Evolutionary conservation across 495 filamentous ascomycete species (phyloP).

Genomic region (Aspergillus bertholletiae): DNA sequence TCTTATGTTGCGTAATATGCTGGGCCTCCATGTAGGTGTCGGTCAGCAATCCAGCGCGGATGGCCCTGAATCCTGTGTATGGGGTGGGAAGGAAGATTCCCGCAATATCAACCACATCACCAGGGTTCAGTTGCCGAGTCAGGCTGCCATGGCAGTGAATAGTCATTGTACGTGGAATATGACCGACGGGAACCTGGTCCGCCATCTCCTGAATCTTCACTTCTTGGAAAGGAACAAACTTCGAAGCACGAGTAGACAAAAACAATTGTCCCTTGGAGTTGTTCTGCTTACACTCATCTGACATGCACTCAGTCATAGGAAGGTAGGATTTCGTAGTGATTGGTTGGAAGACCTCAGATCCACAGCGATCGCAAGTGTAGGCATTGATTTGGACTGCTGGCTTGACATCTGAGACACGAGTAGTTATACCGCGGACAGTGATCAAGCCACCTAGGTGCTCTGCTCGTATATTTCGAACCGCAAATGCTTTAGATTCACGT

Average conservation of each 20-base stretch:
- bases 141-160: conserved; percentile 84
- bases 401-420: conserved; percentile 95
- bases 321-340: conserved; percentile 86
- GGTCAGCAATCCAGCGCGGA: conserved; percentile 88
- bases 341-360: conserved; percentile 96
- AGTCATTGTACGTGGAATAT: conserved; percentile 88
- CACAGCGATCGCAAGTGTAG: conserved; percentile 94
- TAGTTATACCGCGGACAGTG: conserved; percentile 91
- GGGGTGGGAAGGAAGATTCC: conserved; percentile 96
- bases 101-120: conserved; percentile 87
- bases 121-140: conserved; percentile 82
- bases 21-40: conserved; percentile 97
- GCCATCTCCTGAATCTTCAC: conserved; percentile 98
- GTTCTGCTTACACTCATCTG: conserved; percentile 83
- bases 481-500: conserved; percentile 70
- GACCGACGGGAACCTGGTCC: conserved; percentile 95
- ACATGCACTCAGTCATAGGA: conserved; percentile 80
- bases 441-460: conserved; percentile 92
- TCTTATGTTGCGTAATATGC: conserved; percentile 91
- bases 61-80: conserved; percentile 96
- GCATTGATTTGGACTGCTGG: conserved; percentile 95
- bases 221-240: conserved; percentile 97
- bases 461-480: conserved; percentile 86
- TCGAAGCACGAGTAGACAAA: conserved; percentile 89
- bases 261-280: conserved; percentile 90